phyloP scores from a whole-genome alignment of 768 basidiomycete genomes.

The Lyophyllum decastes region DNA sequence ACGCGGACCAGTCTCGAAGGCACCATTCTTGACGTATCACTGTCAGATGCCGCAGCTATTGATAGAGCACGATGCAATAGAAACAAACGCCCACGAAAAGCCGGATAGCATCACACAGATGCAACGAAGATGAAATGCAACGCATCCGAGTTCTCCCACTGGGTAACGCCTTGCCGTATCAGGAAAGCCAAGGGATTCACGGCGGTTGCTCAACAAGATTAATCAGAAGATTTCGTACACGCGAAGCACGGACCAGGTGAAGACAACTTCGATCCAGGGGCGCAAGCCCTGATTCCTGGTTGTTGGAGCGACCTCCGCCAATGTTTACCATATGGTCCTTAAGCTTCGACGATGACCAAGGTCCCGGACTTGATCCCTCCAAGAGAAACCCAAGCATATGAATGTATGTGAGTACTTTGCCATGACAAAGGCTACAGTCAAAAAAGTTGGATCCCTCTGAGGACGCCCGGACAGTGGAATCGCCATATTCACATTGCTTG shows the following conservation, averaged over 20 bases:
- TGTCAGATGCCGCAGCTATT: neutral
- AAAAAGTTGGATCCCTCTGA: too few species aligned
- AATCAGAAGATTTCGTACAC: neutral
- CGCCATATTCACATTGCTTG: too few species aligned
- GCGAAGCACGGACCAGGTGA: neutral
- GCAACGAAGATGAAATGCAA: too few species aligned
- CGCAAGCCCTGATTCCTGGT: neutral
- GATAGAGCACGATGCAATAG: neutral
- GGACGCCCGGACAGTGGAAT: too few species aligned
- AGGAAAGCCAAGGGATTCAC: too few species aligned
- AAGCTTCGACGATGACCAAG: neutral
- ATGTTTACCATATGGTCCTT: neutral
- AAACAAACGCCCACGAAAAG: neutral
- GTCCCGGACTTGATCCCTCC: too few species aligned
- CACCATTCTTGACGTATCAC: conserved; percentile 1
- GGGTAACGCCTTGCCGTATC: too few species aligned
- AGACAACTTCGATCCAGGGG: neutral
- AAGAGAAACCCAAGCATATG: too few species aligned
- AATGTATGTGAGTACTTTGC: too few species aligned
- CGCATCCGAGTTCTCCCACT: too few species aligned
- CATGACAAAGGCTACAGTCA: too few species aligned
- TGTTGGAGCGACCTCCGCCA: neutral
- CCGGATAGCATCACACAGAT: neutral
- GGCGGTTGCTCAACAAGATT: neutral
- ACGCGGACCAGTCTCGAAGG: neutral